Evolutionary conservation across 139 green algal genomes (phyloP).

Genomic region (Nannochloris sp.): DNA sequence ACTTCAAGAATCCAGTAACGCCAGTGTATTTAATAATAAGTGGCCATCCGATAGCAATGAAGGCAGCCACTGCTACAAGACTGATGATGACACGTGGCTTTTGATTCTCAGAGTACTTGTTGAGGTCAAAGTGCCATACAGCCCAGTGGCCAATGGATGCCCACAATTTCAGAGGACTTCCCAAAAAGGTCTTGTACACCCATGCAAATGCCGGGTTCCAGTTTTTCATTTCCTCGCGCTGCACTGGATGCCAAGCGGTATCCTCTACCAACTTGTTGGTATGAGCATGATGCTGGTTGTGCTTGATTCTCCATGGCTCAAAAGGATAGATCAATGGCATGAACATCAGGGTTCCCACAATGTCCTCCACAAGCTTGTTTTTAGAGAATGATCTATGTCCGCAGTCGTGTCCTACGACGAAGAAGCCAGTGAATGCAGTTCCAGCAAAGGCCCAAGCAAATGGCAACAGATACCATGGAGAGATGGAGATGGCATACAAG

Average conservation of each 20-base stretch:
- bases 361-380: conserved; percentile 95
- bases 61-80: conserved; percentile 57
- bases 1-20: conserved; percentile 73
- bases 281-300: conserved; percentile 96
- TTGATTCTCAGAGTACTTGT: conserved; percentile 78
- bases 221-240: conserved; percentile 40
- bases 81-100: conserved; percentile 61
- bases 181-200: conserved; percentile 73
- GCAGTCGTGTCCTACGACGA: conserved; percentile 92
- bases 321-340: conserved; percentile 93
- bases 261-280: conserved; percentile 97
- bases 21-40: conserved; percentile 65
- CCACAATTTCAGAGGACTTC: conserved; percentile 81
- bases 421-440: conserved; percentile 89
- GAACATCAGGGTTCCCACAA: conserved; percentile 90
- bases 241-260: conserved; percentile 88
- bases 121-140: conserved; percentile 86
- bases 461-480: conserved; percentile 86
- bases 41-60: conserved; percentile 57
- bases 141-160: conserved; percentile 82
- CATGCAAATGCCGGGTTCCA: conserved; percentile 9
- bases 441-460: conserved; percentile 81
- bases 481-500: conserved; percentile 69
- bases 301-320: conserved; percentile 98
- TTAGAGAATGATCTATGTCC: conserved; percentile 87